Percentiles rank a stretch among this genome's conserved stretches.
phyloP scores from a whole-genome alignment of 345 rosid genomes.

The Erysimum cheiranthoides region DNA sequence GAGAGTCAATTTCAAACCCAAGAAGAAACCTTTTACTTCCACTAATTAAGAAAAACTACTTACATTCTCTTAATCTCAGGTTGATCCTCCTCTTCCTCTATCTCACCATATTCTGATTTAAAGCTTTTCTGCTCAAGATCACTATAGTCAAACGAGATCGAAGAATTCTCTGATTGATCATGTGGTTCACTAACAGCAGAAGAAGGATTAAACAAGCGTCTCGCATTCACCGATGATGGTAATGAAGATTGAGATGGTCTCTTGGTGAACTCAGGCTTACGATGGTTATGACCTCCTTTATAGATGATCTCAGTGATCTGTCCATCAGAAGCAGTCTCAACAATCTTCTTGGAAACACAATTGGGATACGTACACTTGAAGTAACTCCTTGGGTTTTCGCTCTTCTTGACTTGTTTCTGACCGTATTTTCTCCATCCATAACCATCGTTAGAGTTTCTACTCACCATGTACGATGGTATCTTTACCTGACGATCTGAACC shows the following conservation, averaged over 20 bases:
- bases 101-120: slow-evolving; percentile 61
- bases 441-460: slow-evolving; percentile 82
- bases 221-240: slow-evolving; percentile 34
- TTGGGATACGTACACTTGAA: slow-evolving; percentile 91
- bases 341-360: slow-evolving; percentile 94
- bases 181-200: slow-evolving; percentile 48
- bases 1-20: slow-evolving; percentile 16
- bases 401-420: slow-evolving; percentile 94
- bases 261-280: slow-evolving; percentile 85
- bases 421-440: slow-evolving; percentile 98
- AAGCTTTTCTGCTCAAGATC: slow-evolving; percentile 74
- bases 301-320: slow-evolving; percentile 96
- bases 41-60: slow-evolving; percentile 39
- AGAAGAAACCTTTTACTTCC: not conserved
- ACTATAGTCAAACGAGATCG: slow-evolving; percentile 69
- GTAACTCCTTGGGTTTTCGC: slow-evolving; percentile 96
- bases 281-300: slow-evolving; percentile 94
- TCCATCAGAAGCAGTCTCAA: slow-evolving; percentile 87
- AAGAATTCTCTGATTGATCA: slow-evolving; percentile 84
- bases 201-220: slow-evolving; percentile 47
- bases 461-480: slow-evolving; percentile 51
- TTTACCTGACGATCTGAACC: slow-evolving; percentile 40
- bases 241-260: slow-evolving; percentile 57
- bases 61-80: slow-evolving; percentile 87
- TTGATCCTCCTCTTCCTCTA: slow-evolving; percentile 77